Base-by-base conservation (phyloP, 2,329 filamentous ascomycete genomes). In the Stagonosporopsis chrysanthemi region DNA sequence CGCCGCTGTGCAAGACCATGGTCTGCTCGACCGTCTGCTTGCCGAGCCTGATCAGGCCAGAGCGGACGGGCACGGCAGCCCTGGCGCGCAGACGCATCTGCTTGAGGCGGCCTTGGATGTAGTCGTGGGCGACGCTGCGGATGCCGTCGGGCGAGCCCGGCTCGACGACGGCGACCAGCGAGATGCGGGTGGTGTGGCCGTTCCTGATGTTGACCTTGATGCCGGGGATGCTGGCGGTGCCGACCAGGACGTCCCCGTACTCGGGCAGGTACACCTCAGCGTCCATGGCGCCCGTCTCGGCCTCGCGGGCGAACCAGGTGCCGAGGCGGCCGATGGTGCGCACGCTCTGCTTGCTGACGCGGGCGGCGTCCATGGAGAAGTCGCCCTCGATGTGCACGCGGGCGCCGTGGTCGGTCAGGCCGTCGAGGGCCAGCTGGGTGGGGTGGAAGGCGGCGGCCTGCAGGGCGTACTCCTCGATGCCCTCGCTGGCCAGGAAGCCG, bases 381-480 rank as follows among this genome's bases (percentile, higher is more conserved):
- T 90, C 89, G 19, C 90, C 94, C 69, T 93, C 89, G 43, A 99
- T 83, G 61, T 92, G 88, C 29, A 91, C 90, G 60, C 84, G 86
- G 8, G 97, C 85, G 12, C 95, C 94, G 56, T 88, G 83, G 7
- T 86, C 72, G 0, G 92, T 97, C 64, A 97, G 90, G 2, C 90
- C 91, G 69, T 95, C 90, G 58, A 99, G 87, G 1, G 92, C 92
- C 19, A 99, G 78, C 64, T 88, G 90, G 6, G 89, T 92, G 2
- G 95, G 91, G 71, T 93, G 87, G 64, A 99, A 85, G 17, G 94
- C 87, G 23, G 89, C 83, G 3, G 93, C 91, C 75, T 93, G 83
- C 77, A 94, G 89, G 45, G 90, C 91, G 76, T 99, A 99, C 72
- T 91, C 85, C 76, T 96, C 87, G 11, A 96, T 86, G 7, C 89